Conservation (phyloP, 2,329 filamentous ascomycete genomes). For the Cladosporium velox region DNA sequence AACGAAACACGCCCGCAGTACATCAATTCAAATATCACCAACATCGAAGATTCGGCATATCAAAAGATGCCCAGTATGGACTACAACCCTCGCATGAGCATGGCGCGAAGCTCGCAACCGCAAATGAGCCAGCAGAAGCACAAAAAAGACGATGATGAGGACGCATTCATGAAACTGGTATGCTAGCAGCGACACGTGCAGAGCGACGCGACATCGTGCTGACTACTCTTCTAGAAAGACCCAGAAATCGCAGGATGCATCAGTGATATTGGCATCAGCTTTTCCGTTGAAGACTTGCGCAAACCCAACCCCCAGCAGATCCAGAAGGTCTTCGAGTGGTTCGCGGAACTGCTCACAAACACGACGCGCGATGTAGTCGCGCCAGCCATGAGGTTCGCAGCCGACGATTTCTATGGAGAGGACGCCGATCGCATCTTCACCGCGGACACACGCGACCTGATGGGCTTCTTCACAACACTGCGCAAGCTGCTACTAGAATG, state of each 20-base stretch:
- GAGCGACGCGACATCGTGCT: constrained; percentile 12
- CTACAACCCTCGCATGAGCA: constrained; percentile 55
- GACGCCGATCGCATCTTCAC: constrained; percentile 77
- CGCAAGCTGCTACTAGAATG: constrained; percentile 79
- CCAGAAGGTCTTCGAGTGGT: constrained; percentile 97
- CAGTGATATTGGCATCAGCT: constrained; percentile 91
- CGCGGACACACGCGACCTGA: constrained; percentile 84
- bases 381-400: constrained; percentile 89
- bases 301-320: constrained; percentile 94
- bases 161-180: constrained; percentile 56
- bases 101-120: constrained; percentile 45
- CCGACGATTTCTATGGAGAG: constrained; percentile 82
- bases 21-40: background rate
- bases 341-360: constrained; percentile 91
- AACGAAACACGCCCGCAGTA: background rate
- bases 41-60: background rate
- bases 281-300: constrained; percentile 81
- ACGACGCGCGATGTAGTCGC: constrained; percentile 90
- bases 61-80: constrained; percentile 44
- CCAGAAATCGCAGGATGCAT: constrained; percentile 94
- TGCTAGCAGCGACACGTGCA: constrained; percentile 21
- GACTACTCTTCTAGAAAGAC: constrained; percentile 52
- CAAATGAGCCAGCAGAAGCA: constrained; percentile 41
- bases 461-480: constrained; percentile 91
- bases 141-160: constrained; percentile 47